Evolutionary conservation across 2,329 filamentous ascomycete genomes (phyloP), one percentile per base, ranked within the genome.

Genomic region (Hymenoscyphus fraxineus): DNA sequence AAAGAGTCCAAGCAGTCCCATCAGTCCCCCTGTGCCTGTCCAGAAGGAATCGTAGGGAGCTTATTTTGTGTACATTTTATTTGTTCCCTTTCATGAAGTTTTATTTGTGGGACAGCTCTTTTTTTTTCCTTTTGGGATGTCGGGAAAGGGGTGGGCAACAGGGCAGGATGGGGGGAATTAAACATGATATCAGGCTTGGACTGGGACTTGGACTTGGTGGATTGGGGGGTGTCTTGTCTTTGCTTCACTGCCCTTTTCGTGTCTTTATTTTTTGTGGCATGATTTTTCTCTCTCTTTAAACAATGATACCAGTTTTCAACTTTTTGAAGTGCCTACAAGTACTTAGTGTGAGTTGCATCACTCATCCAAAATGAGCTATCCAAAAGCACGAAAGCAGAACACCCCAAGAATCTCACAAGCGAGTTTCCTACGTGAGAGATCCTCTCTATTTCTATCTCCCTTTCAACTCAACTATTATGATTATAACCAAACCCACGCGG

Each of bases 401-500:
- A 35, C 27, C 1, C 10, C 10, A 12, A 41, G 16, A 41, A 41
- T 1, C 7, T 3, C 10, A 27, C 39, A 16, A 44, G 16, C 40
- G 16, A 44, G 16, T n/a, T 44, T 44, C 6, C 40, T 16, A 44
- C 2, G n/a, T 22, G 47, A 12, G 19, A 54, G n/a, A 54, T 54
- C 22, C 9, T 54, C 47, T 54, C 47, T 54, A 54, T 54, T 54
- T 54, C 44, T 54, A 27, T 54, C 22, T 54, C 47, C 19, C 47
- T 22, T 27, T 35, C 6, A 35, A 35, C 47, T 19, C 47, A 54
- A 54, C 35, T 10, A 35, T 54, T 54, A 54, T 12, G 19, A 54
- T 54, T 54, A 54, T 54, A 54, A 27, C 22, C 47, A 54, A 16
- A 44, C 12, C 6, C 10, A 19, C 19, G n/a, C n/a, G 10, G 2